Conservation (phyloP, 176 grass and related monocot species). For the Oryza brachyantha region DNA sequence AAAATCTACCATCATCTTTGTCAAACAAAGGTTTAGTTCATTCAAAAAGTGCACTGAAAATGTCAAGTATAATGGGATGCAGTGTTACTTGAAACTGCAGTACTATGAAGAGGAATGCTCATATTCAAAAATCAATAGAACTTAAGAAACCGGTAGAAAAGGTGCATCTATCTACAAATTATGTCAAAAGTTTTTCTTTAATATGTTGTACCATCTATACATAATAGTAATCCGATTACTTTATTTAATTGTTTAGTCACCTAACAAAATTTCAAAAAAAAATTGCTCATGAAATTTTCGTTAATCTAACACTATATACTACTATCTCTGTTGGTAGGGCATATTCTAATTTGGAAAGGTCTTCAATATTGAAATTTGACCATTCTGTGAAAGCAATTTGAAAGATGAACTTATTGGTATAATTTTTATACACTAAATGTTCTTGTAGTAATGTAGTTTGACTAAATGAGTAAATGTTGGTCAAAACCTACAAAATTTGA, state of each 20-base stretch:
- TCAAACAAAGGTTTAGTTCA: neutral
- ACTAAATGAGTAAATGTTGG: neutral
- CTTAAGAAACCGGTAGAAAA: neutral
- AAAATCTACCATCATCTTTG: neutral
- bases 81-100: neutral
- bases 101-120: neutral
- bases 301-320: neutral
- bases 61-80: neutral
- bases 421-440: neutral
- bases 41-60: neutral
- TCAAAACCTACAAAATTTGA: neutral
- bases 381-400: no score
- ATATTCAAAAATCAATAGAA: neutral
- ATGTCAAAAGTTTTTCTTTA: neutral
- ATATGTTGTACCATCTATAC: neutral
- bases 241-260: neutral
- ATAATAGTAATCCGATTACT: neutral
- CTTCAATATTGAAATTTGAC: no score
- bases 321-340: neutral
- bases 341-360: neutral
- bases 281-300: neutral
- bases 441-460: neutral
- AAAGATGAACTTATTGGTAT: no score
- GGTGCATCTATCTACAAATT: neutral
- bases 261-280: neutral